Conservation (phyloP, 345 rosid genomes). For the Rhizophora mangle region DNA sequence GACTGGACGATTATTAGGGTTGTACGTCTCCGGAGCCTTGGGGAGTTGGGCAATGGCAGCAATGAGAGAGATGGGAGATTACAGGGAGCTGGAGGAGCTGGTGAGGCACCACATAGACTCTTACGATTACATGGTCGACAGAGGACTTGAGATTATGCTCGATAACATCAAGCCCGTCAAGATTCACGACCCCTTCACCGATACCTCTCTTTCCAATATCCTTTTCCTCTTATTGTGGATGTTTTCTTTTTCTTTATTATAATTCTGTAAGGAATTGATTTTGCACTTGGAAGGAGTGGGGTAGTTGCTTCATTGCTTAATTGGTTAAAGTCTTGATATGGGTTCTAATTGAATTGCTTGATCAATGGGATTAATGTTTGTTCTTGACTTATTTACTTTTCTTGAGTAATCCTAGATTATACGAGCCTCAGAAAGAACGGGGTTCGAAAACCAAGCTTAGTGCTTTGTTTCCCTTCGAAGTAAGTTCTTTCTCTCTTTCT, state of each 20-base stretch:
- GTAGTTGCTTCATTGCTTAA: neutral
- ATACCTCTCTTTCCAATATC: constrained; percentile 61
- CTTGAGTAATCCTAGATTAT: constrained; percentile 52
- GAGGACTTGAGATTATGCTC: constrained; percentile 77
- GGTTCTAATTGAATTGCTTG: too few species aligned
- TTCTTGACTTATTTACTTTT: constrained; percentile 63
- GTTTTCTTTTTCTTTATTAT: too few species aligned
- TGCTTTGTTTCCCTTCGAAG: constrained; percentile 68
- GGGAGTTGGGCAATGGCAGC: too few species aligned
- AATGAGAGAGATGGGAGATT: constrained; percentile 26
- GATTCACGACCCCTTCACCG: constrained; percentile 42
- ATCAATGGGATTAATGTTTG: neutral
- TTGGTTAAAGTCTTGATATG: too few species aligned
- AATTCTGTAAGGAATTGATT: too few species aligned
- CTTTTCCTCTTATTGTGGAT: constrained; percentile 22
- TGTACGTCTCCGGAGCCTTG: too few species aligned
- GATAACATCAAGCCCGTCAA: constrained; percentile 52
- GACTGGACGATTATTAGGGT: too few species aligned
- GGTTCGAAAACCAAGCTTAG: constrained; percentile 36
- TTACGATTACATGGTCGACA: constrained; percentile 67
- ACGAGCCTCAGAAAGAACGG: constrained; percentile 56
- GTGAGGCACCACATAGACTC: constrained; percentile 84
- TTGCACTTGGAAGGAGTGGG: too few species aligned
- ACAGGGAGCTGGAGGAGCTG: constrained; percentile 53
- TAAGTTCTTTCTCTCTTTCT: constrained; percentile 18